Evolutionary conservation across 1,284 basidiomycete species (phyloP), one percentile per base, ranked within the genome.

Genomic region (Cryptococcus maquisensis): DNA sequence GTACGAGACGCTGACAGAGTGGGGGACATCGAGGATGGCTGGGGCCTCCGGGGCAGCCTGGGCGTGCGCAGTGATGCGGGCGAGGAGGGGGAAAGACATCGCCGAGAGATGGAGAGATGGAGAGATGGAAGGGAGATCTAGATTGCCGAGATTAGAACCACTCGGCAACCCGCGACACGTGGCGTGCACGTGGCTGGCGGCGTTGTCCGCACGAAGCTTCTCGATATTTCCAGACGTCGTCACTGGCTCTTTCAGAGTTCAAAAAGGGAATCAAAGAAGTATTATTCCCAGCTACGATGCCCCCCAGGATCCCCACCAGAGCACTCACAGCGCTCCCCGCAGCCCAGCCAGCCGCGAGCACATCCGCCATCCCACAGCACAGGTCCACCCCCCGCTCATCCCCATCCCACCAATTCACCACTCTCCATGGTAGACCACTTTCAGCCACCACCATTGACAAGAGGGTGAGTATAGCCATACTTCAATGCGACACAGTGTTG

Each of bases 271-370:
- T 32, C 28, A 7, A 32, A 32, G 10, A 32, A 10, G 6, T 10
- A 10, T 5, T 10, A 28, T 28, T 28, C 28, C 1, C 28, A 28
- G 7, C 28, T 20, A 48, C 32, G 8, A 71, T 72, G 69, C 69
- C 69, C 23, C 68, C 69, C 1, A 43, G 69, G 52, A 32, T 72
- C 40, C 64, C 69, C 10, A 54, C 67, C 7, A 50, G 69, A 59
- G 63, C 61, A 21, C 54, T 72, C 40, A 53, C 62, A 13, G 47
- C 65, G 10, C 51, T 67, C 21, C 65, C 68, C 16, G 51, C 66
- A 16, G 50, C 63, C 1, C 56, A 57, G 4, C 56, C 56, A 21
- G 60, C 62, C 18, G 63, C 67, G 18, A 62, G 63, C 47, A 67
- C 69, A 3, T 66, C 69, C 12, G 56, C 63, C 10, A 46, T 64